Conservation (phyloP, 2,329 filamentous ascomycete genomes). For the Fusarium compactum region DNA sequence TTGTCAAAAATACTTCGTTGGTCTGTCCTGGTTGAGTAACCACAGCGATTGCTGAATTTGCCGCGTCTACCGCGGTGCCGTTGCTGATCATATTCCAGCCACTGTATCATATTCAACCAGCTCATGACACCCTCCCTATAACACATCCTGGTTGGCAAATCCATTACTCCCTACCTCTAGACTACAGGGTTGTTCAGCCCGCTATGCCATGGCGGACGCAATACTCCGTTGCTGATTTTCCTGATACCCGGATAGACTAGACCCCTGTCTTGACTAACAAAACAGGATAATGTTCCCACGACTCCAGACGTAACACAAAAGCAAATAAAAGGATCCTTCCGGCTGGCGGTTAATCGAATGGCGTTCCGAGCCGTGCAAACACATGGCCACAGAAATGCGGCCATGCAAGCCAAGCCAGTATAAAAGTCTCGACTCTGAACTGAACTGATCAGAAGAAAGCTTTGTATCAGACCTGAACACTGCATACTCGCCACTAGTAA, state of each 20-base stretch:
- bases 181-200: background rate
- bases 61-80: background rate
- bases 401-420: conserved; percentile 4
- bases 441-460: background rate
- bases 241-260: background rate
- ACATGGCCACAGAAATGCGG: background rate
- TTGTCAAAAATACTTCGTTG: background rate
- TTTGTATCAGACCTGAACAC: background rate
- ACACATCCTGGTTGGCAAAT: background rate
- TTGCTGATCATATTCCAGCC: background rate
- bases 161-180: background rate
- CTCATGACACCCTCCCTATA: background rate
- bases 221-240: background rate
- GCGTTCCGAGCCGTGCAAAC: background rate
- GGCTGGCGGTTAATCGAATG: background rate
- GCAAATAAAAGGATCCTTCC: background rate
- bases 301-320: background rate
- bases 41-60: background rate
- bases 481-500: background rate
- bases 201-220: background rate
- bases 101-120: background rate
- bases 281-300: background rate
- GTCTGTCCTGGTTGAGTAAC: background rate
- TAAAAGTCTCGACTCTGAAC: background rate
- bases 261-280: background rate